phyloP scores from a whole-genome alignment of 2,329 filamentous ascomycete species.

The Ophiognomonia clavigignenti-juglandacearum region DNA sequence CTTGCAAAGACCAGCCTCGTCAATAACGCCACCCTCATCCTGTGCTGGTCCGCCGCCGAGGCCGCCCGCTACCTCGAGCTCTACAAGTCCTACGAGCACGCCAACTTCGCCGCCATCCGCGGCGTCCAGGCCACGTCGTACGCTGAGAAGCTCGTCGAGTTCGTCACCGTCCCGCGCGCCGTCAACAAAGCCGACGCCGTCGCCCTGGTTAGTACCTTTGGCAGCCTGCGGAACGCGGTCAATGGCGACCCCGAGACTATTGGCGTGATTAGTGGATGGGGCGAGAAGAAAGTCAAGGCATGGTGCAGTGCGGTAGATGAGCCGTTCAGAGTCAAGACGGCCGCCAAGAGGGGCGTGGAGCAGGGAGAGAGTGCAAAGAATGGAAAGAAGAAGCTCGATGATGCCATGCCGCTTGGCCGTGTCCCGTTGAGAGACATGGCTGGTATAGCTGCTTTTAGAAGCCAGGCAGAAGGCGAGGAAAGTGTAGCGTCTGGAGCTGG shows the following conservation, averaged over 20 bases:
- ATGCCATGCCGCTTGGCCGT: conserved; percentile 17
- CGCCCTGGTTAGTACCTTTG: conserved; percentile 85
- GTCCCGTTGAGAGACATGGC: conserved; percentile 17
- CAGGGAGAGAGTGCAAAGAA: conserved; percentile 20
- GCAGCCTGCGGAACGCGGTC: conserved; percentile 77
- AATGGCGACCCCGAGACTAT: conserved; percentile 87
- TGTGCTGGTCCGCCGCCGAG: conserved; percentile 93
- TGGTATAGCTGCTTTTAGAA: conserved; percentile 23
- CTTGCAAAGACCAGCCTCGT: conserved; percentile 88
- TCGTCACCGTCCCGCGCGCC: conserved; percentile 82
- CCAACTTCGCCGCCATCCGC: conserved; percentile 72
- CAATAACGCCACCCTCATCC: conserved; percentile 85
- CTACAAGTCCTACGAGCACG: conserved; percentile 92
- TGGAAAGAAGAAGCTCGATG: conserved; percentile 22
- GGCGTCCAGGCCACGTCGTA: conserved; percentile 82
- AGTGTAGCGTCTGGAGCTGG: not conserved
- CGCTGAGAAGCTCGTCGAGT: conserved; percentile 82
- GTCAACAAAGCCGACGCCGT: conserved; percentile 96
- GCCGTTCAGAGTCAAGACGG: conserved; percentile 73
- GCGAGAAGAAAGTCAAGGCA: conserved; percentile 85
- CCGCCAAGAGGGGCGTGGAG: conserved; percentile 44
- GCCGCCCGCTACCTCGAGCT: conserved; percentile 90
- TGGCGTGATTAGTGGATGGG: conserved; percentile 83
- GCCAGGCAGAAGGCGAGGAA: conserved; percentile 29
- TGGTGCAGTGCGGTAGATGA: conserved; percentile 82